Evolutionary conservation across 768 basidiomycete species (phyloP).

Genomic region (Boletus patriciae): DNA sequence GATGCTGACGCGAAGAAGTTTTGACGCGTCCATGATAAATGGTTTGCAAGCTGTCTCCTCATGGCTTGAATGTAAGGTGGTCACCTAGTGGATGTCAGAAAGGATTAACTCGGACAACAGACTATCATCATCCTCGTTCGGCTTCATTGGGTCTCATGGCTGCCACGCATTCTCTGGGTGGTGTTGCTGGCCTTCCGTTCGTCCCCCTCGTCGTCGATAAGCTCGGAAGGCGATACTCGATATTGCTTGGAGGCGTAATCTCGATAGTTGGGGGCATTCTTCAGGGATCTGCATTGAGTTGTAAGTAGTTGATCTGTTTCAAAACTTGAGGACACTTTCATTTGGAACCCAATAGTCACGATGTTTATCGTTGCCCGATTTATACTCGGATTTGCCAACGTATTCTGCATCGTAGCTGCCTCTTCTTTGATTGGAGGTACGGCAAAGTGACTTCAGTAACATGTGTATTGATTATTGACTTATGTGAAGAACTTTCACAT

Average conservation of each 20-base stretch:
- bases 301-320: background rate
- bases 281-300: constrained; percentile 5
- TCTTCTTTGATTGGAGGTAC: constrained; percentile 25
- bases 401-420: constrained; percentile 18
- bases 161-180: constrained; percentile 59
- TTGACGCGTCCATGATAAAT: constrained; percentile 57
- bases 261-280: background rate
- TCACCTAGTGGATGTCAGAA: background rate
- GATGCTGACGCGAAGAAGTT: constrained; percentile 7
- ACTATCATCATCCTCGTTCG: constrained; percentile 55
- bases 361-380: constrained; percentile 19
- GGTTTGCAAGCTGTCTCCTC: constrained; percentile 59
- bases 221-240: constrained; percentile 12
- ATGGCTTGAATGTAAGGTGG: constrained; percentile 52
- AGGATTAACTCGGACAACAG: constrained; percentile 29
- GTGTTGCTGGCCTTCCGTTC: constrained; percentile 53
- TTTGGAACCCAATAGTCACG: background rate
- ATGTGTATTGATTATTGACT: background rate
- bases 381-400: constrained; percentile 15
- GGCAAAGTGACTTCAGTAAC: background rate
- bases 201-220: constrained; percentile 9
- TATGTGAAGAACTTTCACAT: constrained; percentile 13
- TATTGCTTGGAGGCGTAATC: constrained; percentile 11
- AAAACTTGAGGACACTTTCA: background rate
- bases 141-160: constrained; percentile 33